phyloP scores from a whole-genome alignment of 1,284 basidiomycete species.

The Fomitopsis pinicola region DNA sequence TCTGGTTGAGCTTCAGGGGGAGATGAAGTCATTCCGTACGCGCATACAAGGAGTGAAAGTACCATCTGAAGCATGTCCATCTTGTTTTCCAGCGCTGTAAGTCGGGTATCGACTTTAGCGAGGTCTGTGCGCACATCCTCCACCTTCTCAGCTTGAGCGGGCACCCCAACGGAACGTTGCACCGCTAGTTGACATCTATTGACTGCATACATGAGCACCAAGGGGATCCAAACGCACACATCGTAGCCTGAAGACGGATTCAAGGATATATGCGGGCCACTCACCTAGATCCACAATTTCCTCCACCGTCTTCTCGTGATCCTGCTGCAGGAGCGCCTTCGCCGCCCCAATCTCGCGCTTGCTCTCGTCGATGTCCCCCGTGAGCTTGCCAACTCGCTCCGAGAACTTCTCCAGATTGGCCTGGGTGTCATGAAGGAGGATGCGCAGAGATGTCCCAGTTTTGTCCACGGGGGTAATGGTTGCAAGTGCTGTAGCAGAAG shows the following conservation, averaged over 20 bases:
- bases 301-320: constrained; percentile 26
- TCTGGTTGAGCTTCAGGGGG: constrained; percentile 23
- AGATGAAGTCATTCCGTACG: too few relatives aligned
- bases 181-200: constrained; percentile 58
- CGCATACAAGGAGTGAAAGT: constrained; percentile 3
- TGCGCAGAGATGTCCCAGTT: constrained; percentile 58
- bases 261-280: constrained; percentile 14
- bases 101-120: constrained; percentile 31
- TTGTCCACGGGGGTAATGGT: constrained; percentile 55
- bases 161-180: constrained; percentile 50
- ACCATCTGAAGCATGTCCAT: constrained; percentile 55
- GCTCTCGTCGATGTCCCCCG: constrained; percentile 22
- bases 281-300: constrained; percentile 32
- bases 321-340: constrained; percentile 25
- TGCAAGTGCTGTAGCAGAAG: constrained; percentile 10
- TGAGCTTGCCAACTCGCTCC: constrained; percentile 36
- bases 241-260: background rate
- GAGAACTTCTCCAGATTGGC: constrained; percentile 59
- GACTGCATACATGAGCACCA: constrained; percentile 29
- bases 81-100: constrained; percentile 50
- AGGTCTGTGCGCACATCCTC: constrained; percentile 37
- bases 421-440: constrained; percentile 66
- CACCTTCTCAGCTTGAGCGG: constrained; percentile 45
- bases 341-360: constrained; percentile 25
- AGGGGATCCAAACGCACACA: background rate